These are phyloP conservation scores for Vigna trinervia DNA, from an alignment of 306 rosid species.

Conservation along the genomic window DNA sequence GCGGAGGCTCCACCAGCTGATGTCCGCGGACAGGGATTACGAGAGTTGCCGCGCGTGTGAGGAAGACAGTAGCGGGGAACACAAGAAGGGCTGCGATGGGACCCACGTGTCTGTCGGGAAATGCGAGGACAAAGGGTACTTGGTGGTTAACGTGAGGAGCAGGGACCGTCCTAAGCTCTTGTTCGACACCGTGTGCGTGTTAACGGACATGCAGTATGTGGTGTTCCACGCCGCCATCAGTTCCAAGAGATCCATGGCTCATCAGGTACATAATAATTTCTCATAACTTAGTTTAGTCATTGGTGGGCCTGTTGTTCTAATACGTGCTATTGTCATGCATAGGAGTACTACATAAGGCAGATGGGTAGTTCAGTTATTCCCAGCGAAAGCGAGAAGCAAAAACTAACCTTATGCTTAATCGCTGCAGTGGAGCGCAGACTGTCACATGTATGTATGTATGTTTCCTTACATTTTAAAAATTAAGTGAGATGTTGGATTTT, in stretches of 20 bases:
- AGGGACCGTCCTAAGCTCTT: conserved; percentile 80
- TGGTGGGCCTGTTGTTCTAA: not conserved
- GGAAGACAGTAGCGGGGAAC: conserved; percentile 49
- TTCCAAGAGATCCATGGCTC: conserved; percentile 68
- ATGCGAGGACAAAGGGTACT: conserved; percentile 76
- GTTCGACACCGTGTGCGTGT: conserved; percentile 84
- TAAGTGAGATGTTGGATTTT: too few relatives aligned
- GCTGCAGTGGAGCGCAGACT: conserved; percentile 90
- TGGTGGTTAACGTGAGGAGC: conserved; percentile 66
- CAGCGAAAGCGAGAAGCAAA: conserved; percentile 60
- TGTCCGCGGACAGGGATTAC: conserved; percentile 72
- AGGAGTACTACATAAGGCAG: conserved; percentile 85
- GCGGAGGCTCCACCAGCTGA: conserved; percentile 86
- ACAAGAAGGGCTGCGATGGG: conserved; percentile 70
- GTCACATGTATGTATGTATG: conserved; percentile 62
- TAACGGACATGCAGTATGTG: conserved; percentile 72
- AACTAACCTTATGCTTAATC: conserved; percentile 61
- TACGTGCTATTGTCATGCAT: not conserved
- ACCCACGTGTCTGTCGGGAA: conserved; percentile 67
- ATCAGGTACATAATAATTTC: conserved; percentile 61
- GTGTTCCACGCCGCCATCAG: conserved; percentile 88
- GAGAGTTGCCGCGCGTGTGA: conserved; percentile 62
- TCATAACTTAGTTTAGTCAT: too few relatives aligned
- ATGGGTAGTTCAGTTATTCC: conserved; percentile 47
- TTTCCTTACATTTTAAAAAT: too few relatives aligned